Percentiles rank a stretch among this genome's conserved stretches.
Conservation (phyloP, 176 grass and related monocot genomes). For the Eleusine indica region DNA sequence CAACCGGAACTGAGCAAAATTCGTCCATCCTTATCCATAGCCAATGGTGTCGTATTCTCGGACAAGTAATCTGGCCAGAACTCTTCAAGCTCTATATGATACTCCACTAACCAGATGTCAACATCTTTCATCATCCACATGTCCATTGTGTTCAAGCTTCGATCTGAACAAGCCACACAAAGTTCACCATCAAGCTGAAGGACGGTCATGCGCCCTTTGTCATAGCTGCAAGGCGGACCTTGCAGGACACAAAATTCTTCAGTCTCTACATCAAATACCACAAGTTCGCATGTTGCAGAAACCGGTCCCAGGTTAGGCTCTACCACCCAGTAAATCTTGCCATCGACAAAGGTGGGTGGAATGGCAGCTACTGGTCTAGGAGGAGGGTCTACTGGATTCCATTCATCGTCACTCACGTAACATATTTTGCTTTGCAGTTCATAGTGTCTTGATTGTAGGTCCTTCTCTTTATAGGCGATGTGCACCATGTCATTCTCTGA, state of each 20-base stretch:
- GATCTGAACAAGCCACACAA: conserved; percentile 32
- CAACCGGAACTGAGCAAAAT: conserved; percentile 35
- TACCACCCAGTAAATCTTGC: conserved; percentile 43
- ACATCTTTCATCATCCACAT: conserved; percentile 37
- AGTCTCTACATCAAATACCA: conserved; percentile 17
- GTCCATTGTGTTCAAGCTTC: conserved; percentile 12
- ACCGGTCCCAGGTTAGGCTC: conserved; percentile 17
- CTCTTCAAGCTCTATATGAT: conserved; percentile 24
- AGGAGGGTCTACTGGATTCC: conserved; percentile 23
- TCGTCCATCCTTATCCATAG: conserved; percentile 30
- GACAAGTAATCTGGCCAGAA: conserved; percentile 24
- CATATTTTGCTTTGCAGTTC: background rate
- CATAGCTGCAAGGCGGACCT: conserved; percentile 33
- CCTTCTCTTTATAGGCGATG: conserved; percentile 30
- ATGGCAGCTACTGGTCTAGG: conserved; percentile 29
- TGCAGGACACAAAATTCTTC: conserved; percentile 30
- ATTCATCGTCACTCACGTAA: background rate
- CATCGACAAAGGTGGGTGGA: conserved; percentile 4
- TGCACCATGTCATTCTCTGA: conserved; percentile 3
- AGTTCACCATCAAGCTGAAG: conserved; percentile 23
- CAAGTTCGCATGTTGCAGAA: conserved; percentile 7
- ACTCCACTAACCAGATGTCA: conserved; percentile 19
- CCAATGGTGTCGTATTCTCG: conserved; percentile 27
- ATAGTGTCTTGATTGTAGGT: conserved; percentile 12
- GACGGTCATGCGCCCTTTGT: conserved; percentile 1